phyloP scores from a whole-genome alignment of 306 rosid genomes.

The Castanopsis chinensis region DNA sequence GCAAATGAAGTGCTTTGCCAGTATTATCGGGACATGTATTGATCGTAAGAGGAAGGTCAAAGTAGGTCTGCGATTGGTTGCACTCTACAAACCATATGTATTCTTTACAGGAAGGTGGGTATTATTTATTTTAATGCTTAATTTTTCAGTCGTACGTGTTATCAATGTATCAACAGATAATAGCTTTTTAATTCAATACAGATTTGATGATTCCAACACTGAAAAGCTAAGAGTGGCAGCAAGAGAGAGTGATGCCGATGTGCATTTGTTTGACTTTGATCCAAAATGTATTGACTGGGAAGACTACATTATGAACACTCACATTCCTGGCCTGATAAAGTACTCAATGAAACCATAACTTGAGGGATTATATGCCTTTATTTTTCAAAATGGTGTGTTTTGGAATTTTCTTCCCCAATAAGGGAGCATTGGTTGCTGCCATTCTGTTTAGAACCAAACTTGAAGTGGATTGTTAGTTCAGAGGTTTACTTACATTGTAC shows the following conservation, averaged over 20 bases:
- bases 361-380: neutral
- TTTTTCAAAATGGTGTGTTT: neutral
- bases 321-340: slow-evolving; percentile 44
- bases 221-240: slow-evolving; percentile 18
- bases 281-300: slow-evolving; percentile 39
- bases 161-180: neutral
- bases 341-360: slow-evolving; percentile 8
- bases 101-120: slow-evolving; percentile 39
- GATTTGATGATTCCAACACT: slow-evolving; percentile 44
- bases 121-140: neutral
- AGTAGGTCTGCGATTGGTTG: slow-evolving; percentile 5
- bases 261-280: slow-evolving; percentile 26
- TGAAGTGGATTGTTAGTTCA: neutral
- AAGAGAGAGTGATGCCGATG: neutral
- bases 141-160: neutral
- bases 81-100: slow-evolving; percentile 31
- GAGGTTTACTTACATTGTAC: no score
- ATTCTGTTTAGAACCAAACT: neutral
- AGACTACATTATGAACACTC: slow-evolving; percentile 37
- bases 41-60: neutral
- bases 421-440: neutral
- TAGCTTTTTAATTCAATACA: neutral
- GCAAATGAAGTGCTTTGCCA: neutral
- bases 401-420: neutral
- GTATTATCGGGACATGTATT: neutral